These are phyloP conservation scores for Cyclanthera cordifolia DNA, from an alignment of 306 rosid species.

Conservation along the genomic window DNA sequence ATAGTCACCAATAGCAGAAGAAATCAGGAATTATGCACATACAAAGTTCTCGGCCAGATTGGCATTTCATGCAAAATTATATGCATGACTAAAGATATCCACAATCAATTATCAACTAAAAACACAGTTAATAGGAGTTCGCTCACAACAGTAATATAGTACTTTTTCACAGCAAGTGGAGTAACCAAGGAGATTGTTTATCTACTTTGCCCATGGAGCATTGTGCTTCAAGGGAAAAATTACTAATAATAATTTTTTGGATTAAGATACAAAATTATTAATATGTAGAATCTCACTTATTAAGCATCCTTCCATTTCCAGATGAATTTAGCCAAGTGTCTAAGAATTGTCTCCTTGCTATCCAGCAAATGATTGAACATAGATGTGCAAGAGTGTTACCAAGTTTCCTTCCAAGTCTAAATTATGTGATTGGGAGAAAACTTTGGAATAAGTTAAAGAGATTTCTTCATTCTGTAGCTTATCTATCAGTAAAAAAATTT, in stretches of 20 bases:
- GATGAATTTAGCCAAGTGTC: background rate
- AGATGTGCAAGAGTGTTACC: background rate
- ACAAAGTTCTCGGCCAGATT: background rate
- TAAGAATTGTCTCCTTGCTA: background rate
- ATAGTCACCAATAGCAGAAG: constrained; percentile 13
- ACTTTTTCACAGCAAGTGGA: background rate
- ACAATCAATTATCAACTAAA: background rate
- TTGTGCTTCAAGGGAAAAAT: background rate
- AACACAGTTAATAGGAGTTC: background rate
- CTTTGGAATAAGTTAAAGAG: background rate
- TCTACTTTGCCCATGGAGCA: background rate
- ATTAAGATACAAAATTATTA: background rate
- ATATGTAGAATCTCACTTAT: background rate
- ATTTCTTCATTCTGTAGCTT: background rate
- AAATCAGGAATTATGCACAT: background rate
- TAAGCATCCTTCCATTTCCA: background rate
- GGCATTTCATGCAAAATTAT: background rate
- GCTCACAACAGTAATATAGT: background rate
- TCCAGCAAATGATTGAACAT: background rate
- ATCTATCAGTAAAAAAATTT: background rate
- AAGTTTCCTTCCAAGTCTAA: background rate
- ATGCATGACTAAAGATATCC: background rate
- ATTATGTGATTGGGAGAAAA: background rate
- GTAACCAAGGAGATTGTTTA: background rate
- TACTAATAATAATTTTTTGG: background rate